These are phyloP conservation scores for Phialophora expanda DNA, from an alignment of 2,329 filamentous ascomycete genomes.

Conservation along the genomic window DNA sequence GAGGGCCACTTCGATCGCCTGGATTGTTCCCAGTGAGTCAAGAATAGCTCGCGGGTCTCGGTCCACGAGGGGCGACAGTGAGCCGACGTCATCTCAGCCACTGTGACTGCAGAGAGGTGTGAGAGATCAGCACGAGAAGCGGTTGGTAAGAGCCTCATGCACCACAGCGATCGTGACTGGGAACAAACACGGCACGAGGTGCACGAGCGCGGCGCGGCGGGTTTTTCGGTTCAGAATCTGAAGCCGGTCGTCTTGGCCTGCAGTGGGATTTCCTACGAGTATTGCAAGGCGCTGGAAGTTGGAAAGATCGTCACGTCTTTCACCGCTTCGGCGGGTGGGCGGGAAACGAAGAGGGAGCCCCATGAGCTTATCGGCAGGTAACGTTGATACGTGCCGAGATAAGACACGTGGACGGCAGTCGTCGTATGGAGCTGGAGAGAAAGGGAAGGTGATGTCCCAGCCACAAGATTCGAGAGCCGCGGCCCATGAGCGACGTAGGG, in stretches of 20 bases:
- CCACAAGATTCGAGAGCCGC: not conserved
- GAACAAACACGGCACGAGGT: not conserved
- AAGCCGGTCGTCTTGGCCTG: conserved; percentile 6
- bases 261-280: not conserved
- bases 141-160: conserved; percentile 18
- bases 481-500: not conserved
- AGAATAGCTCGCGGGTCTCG: conserved; percentile 15
- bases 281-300: not conserved
- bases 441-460: not conserved
- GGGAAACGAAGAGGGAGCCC: not conserved
- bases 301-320: not conserved
- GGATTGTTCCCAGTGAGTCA: conserved; percentile 6
- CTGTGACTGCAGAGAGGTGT: not conserved
- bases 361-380: not conserved
- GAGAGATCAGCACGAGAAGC: not conserved
- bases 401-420: not conserved
- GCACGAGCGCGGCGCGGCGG: not conserved
- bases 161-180: conserved; percentile 19
- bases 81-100: conserved; percentile 24
- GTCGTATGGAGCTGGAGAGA: not conserved
- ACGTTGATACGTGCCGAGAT: not conserved
- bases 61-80: conserved; percentile 9
- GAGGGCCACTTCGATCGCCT: conserved; percentile 15
- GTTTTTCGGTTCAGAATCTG: conserved; percentile 3
- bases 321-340: no score